Conservation (phyloP, 2,329 filamentous ascomycete species). For the Mycosphaerella sp. region DNA sequence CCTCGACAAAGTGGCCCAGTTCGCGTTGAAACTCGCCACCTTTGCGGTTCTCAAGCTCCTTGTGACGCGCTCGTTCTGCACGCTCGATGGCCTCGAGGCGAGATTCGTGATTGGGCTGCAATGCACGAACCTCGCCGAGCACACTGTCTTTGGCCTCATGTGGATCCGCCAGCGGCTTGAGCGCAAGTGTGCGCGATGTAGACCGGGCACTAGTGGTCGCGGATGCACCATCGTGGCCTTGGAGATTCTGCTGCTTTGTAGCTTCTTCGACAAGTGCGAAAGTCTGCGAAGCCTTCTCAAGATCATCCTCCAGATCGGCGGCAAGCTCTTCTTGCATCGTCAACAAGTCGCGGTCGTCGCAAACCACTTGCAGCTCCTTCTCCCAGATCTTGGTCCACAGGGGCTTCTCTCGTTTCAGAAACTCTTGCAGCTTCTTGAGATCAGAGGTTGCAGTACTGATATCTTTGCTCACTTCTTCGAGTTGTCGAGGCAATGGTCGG, state of each 20-base stretch:
- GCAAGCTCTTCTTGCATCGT: slow-evolving; percentile 95
- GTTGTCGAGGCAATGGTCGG: slow-evolving; percentile 78
- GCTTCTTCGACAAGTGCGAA: slow-evolving; percentile 95
- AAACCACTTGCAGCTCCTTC: slow-evolving; percentile 91
- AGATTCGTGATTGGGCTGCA: slow-evolving; percentile 91
- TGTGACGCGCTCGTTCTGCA: slow-evolving; percentile 85
- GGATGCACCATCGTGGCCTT: slow-evolving; percentile 45
- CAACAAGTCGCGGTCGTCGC: slow-evolving; percentile 88
- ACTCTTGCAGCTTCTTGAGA: slow-evolving; percentile 90
- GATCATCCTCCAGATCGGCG: slow-evolving; percentile 84
- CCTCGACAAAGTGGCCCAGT: slow-evolving; percentile 74
- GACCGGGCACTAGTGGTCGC: slow-evolving; percentile 31
- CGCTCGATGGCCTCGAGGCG: slow-evolving; percentile 92
- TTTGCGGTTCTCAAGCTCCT: slow-evolving; percentile 71
- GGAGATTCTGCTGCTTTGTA: slow-evolving; percentile 89
- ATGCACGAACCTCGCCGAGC: slow-evolving; percentile 82
- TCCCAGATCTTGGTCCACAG: slow-evolving; percentile 99
- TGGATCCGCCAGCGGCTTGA: slow-evolving; percentile 57
- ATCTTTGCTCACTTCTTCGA: slow-evolving; percentile 84
- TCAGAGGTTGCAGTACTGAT: slow-evolving; percentile 75
- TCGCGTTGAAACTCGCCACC: slow-evolving; percentile 79
- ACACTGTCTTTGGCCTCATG: slow-evolving; percentile 82
- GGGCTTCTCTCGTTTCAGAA: slow-evolving; percentile 84
- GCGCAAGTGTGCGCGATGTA: slow-evolving; percentile 29
- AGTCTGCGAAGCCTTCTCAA: slow-evolving; percentile 89